Percentiles rank a stretch among this genome's conserved stretches.
Evolutionary conservation across 495 filamentous ascomycete genomes (phyloP).

Genomic region (Tuber brumale): DNA sequence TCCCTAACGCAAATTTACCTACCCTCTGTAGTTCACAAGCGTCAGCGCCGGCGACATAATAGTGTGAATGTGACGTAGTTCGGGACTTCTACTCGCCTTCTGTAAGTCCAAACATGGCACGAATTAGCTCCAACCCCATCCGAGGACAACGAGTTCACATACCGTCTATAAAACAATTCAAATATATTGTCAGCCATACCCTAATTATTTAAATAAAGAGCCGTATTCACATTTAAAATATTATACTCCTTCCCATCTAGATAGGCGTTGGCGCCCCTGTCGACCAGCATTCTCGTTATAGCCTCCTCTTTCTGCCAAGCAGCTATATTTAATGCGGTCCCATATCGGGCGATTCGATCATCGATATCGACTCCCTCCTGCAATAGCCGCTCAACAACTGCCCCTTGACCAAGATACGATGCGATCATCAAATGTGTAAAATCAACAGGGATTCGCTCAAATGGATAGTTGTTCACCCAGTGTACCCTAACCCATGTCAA

Average conservation of each 20-base stretch:
- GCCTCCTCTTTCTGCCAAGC: neutral
- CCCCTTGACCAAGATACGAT: neutral
- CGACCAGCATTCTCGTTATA: neutral
- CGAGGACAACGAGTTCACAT: neutral
- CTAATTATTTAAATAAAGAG: neutral
- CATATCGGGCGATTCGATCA: neutral
- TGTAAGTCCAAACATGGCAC: neutral
- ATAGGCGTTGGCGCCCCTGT: neutral
- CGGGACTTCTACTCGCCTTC: neutral
- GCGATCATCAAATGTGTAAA: neutral
- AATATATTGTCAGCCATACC: neutral
- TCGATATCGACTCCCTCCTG: neutral
- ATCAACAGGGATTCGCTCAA: neutral
- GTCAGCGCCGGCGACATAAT: too few relatives aligned
- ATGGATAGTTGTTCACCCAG: neutral
- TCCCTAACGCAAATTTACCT: too few relatives aligned
- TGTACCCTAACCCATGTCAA: constrained; percentile 16
- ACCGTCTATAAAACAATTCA: neutral
- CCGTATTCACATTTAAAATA: neutral
- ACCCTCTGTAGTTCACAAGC: too few relatives aligned
- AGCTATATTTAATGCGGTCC: neutral
- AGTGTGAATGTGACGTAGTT: too few relatives aligned
- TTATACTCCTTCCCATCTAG: neutral
- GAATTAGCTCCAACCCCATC: neutral
- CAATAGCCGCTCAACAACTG: neutral